Evolutionary conservation across 345 rosid genomes (phyloP).

Genomic region (Ricinus communis): DNA sequence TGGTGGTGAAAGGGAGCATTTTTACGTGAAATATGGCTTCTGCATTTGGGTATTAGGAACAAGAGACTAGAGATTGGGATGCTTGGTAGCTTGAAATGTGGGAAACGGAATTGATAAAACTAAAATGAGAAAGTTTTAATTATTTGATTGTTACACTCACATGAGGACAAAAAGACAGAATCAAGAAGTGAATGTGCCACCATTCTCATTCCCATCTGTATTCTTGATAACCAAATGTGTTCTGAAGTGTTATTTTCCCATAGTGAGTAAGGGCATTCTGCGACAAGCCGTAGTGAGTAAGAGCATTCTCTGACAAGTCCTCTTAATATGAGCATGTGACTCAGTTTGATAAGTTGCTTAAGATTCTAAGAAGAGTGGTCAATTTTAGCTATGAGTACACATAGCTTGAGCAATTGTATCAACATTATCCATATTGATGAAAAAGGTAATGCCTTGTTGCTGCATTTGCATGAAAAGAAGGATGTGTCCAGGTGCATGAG

Average conservation of each 20-base stretch:
- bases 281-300: neutral
- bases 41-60: neutral
- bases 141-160: neutral
- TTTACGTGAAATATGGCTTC: neutral
- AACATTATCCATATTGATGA: neutral
- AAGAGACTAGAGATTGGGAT: neutral
- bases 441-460: neutral
- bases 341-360: neutral
- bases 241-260: neutral
- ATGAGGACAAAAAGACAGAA: neutral
- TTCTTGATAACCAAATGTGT: neutral
- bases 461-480: neutral
- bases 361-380: neutral
- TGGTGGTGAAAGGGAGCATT: neutral
- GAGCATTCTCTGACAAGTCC: neutral
- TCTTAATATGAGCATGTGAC: too few species aligned
- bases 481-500: neutral
- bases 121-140: neutral
- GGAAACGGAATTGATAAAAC: neutral
- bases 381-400: neutral
- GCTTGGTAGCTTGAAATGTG: neutral
- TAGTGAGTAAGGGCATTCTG: neutral
- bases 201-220: neutral
- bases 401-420: neutral
- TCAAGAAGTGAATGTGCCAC: neutral